Evolutionary conservation across 1,139 yeast genomes (phyloP), one percentile per base, ranked within the genome.

Genomic region (Lodderomyces jiufengensis): DNA sequence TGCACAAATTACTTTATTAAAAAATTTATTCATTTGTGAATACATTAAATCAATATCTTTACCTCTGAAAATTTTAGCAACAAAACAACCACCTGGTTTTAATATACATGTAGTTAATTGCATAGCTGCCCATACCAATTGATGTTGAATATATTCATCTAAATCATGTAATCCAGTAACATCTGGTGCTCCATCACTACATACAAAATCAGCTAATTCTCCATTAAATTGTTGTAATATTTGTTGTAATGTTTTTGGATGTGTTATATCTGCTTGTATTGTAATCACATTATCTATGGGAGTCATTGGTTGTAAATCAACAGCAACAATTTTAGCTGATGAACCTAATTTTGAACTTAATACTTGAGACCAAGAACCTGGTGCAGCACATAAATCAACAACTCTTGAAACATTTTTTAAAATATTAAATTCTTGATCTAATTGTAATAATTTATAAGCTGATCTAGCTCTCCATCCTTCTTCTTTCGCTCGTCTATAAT

Each of bases 331-430:
- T 54, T 83, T 83, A 25, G 88, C 66, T 65, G 45, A 73, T 3
- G 31, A 13, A 7, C 16, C 11, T 31, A 86, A 61, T 45, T 80
- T 82, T 42, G 84, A 63, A 8, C 95, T 78, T n/a, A 92, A 71
- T 1, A 92, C 98, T 55, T 92, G 98, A 2, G 95, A 85, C 98
- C 98, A 92, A 4, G 97, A 87, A 2, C 98, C 98, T 1, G 98
- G 98, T 4, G 98, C 98, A 13, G 98, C 98, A 70, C 98, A 92
- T 28, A 92, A 70, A 61, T 92, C 98, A 8, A 92, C 98, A 5
- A 92, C 98, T 48, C 96, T 67, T 31, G 70, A 70, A 26, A 87
- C 77, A 25, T 34, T 32, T 21, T 26, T 26, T 50, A 92, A 84
- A 9, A 92, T 70, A 46, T 83, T 81, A 56, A 92, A 92, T 57